Evolutionary conservation across 2,329 filamentous ascomycete genomes (phyloP).

Genomic region (Emydomyces testavorans): DNA sequence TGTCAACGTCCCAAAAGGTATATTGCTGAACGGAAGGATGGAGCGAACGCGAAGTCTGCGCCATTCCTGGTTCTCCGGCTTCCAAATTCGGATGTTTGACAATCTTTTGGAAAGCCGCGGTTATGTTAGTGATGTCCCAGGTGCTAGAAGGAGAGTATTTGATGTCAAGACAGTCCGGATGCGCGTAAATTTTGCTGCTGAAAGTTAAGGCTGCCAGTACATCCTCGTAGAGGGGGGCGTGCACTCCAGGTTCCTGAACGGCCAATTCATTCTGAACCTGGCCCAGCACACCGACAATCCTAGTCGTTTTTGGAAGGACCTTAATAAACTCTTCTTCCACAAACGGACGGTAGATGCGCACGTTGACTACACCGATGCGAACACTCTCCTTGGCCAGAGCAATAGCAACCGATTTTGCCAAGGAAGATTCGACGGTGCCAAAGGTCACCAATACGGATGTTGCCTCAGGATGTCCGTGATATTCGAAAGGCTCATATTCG

Average conservation of each 20-base stretch:
- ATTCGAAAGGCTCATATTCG: constrained; percentile 86
- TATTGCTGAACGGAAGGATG: constrained; percentile 60
- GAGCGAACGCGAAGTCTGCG: constrained; percentile 40
- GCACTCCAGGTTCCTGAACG: constrained; percentile 61
- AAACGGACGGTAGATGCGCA: constrained; percentile 89
- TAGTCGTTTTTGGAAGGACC: constrained; percentile 61
- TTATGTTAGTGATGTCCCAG: constrained; percentile 45
- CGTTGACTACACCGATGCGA: constrained; percentile 78
- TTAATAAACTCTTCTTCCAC: constrained; percentile 87
- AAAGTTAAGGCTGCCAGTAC: constrained; percentile 78
- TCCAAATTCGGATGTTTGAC: constrained; percentile 31
- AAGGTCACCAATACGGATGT: constrained; percentile 83
- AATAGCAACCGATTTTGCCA: constrained; percentile 68
- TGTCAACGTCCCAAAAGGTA: constrained; percentile 84
- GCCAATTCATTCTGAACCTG: constrained; percentile 67
- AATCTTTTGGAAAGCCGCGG: constrained; percentile 37
- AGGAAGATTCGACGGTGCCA: constrained; percentile 77
- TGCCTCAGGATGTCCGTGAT: constrained; percentile 68
- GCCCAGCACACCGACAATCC: constrained; percentile 72
- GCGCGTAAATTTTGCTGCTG: constrained; percentile 51
- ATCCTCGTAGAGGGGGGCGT: constrained; percentile 85
- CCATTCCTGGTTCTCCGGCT: constrained; percentile 22
- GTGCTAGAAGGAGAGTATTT: constrained; percentile 72
- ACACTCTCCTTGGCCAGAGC: constrained; percentile 60
- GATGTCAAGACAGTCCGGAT: constrained; percentile 62